phyloP scores from a whole-genome alignment of 2,329 filamentous ascomycete species.

The Eutypa lata region DNA sequence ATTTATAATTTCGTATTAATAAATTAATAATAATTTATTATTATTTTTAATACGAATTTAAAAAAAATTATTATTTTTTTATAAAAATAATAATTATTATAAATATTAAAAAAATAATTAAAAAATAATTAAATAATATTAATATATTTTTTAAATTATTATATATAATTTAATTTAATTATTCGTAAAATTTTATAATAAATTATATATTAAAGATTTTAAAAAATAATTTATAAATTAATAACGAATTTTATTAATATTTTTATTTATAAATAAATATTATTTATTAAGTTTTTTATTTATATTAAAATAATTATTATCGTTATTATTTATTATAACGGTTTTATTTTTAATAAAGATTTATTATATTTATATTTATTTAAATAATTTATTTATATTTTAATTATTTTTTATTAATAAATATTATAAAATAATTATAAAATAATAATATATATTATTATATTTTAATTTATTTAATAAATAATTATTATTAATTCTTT shows the following conservation, averaged over 20 bases:
- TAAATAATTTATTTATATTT: background rate
- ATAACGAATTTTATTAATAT: too few relatives aligned
- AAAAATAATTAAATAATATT: background rate
- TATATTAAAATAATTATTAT: background rate
- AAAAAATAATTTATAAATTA: too few relatives aligned
- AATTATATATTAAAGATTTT: too few relatives aligned
- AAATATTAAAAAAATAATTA: background rate
- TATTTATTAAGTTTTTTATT: too few relatives aligned
- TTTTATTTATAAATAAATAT: too few relatives aligned
- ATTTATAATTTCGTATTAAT: background rate
- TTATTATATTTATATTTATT: too few relatives aligned
- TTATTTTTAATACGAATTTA: too few relatives aligned
- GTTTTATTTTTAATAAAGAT: background rate
- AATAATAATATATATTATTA: background rate
- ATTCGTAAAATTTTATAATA: background rate
- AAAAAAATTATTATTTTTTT: background rate
- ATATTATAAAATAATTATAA: background rate
- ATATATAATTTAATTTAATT: background rate
- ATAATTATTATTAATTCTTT: background rate
- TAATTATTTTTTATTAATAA: background rate
- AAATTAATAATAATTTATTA: background rate
- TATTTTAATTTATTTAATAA: background rate
- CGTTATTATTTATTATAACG: background rate
- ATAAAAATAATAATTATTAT: background rate
- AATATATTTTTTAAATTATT: background rate